Percentiles rank a stretch among this genome's conserved stretches.
Conservation (phyloP, 176 grass and related monocot genomes). For the Oryza longistaminata region DNA sequence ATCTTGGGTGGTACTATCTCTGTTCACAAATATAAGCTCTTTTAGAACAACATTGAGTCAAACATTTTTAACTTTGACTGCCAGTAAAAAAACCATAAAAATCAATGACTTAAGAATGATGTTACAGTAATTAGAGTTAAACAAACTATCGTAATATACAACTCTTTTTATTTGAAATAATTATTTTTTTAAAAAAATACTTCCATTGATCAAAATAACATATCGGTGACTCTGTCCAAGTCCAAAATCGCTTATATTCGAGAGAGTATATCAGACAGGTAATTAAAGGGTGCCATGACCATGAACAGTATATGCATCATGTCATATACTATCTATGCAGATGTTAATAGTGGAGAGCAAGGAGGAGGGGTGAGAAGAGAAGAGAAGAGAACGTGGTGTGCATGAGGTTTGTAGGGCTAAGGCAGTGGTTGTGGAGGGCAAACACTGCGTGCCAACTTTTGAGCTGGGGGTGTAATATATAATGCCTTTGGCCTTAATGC, state of each 20-base stretch:
- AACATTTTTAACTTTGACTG: no score
- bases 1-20: not conserved
- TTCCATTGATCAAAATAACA: no score
- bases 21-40: no score
- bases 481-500: conserved; percentile 41
- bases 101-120: no score
- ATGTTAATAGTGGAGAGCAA: conserved; percentile 33
- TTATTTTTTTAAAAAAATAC: no score
- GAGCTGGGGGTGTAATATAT: conserved; percentile 52
- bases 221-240: no score
- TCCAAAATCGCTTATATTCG: no score
- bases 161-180: no score
- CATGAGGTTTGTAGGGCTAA: conserved; percentile 47
- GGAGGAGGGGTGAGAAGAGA: not conserved
- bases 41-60: no score
- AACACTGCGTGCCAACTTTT: conserved; percentile 35
- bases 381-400: conserved; percentile 42
- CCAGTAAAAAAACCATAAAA: no score
- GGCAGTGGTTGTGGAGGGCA: conserved; percentile 37
- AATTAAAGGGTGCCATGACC: conserved; percentile 24
- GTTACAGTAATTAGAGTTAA: no score
- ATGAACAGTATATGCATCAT: conserved; percentile 28
- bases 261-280: not conserved
- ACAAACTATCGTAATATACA: no score
- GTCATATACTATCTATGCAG: not conserved